Base-by-base conservation (phyloP, 768 basidiomycete species). In the Panus rudis region DNA sequence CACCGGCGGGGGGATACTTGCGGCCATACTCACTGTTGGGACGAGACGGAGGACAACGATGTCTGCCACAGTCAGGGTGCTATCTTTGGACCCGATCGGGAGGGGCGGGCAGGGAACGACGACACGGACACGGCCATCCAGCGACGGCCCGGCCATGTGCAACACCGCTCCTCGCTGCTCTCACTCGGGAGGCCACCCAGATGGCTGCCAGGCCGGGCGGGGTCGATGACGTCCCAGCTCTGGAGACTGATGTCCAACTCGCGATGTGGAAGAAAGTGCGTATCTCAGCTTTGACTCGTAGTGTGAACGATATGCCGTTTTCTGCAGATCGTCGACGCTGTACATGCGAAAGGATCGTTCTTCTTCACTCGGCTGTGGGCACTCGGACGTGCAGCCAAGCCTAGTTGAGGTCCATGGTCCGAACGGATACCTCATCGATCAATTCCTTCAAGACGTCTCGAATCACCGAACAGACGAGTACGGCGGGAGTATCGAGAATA, bases 291-390 rank as follows among this genome's bases (percentile, higher is more conserved):
- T 5, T 11, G 21, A 6, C 16, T n/a, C 13, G n/a, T 14, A 46
- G 37, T 26, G 24, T 21, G 25, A 16, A 20, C 24, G 24, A 6
- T 32, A 8, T 32, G 14, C 10, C 37, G 7, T 7, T 17, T 16
- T 17, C 21, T 35, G 28, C 16, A 79, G 76, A 57, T 88, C 14
- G 73, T 71, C 14, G 69, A 73, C 8, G 72, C 68, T 0, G 79
- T 82, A 0, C 81, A 84, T 51, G 69, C 67, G 3, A 67, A 72
- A 34, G 70, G 70, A 3, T 73, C 68, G 0, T 70, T 62, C 56
- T 71, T 82, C 20, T 78, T 65, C 55, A 43, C 71, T 21, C 80
- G 83, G 54, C 66, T 79, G 2, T 77, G 78, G 68, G 79, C 79
- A 1, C 53, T 76, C 2, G 80, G 76, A 0, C 70, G 76, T 2